Conservation (phyloP, 148 eudicot genomes). For the Cornus kousa region DNA sequence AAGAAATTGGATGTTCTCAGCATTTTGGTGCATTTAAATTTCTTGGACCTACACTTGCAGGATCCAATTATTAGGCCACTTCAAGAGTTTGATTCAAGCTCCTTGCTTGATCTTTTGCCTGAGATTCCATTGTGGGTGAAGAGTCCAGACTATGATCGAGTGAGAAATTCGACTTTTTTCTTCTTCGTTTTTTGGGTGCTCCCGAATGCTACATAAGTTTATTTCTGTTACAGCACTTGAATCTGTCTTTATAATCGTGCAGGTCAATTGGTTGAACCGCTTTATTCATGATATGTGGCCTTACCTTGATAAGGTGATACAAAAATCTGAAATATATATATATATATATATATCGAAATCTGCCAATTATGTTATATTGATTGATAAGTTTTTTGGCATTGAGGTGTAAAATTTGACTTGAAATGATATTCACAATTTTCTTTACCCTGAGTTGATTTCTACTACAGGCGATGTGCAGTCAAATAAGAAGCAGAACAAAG, state of each 20-base stretch:
- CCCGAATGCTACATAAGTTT: background rate
- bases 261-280: conserved; percentile 49
- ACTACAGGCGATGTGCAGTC: conserved; percentile 37
- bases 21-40: background rate
- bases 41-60: conserved; percentile 28
- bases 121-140: conserved; percentile 48
- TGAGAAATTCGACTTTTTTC: conserved; percentile 8
- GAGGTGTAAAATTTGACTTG: background rate
- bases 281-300: conserved; percentile 41
- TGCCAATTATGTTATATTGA: no score
- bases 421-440: background rate
- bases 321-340: background rate
- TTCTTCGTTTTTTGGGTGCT: no score
- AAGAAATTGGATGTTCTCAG: background rate
- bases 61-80: conserved; percentile 25
- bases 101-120: conserved; percentile 34
- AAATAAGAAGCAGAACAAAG: conserved; percentile 44
- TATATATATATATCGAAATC: no score
- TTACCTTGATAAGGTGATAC: conserved; percentile 40
- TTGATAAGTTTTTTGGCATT: background rate
- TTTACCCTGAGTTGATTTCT: background rate
- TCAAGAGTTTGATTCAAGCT: conserved; percentile 30
- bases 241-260: conserved; percentile 11
- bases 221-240: background rate
- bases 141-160: conserved; percentile 48